Conservation (phyloP, 1,284 basidiomycete genomes). For the Phellinidium pouzarii region DNA sequence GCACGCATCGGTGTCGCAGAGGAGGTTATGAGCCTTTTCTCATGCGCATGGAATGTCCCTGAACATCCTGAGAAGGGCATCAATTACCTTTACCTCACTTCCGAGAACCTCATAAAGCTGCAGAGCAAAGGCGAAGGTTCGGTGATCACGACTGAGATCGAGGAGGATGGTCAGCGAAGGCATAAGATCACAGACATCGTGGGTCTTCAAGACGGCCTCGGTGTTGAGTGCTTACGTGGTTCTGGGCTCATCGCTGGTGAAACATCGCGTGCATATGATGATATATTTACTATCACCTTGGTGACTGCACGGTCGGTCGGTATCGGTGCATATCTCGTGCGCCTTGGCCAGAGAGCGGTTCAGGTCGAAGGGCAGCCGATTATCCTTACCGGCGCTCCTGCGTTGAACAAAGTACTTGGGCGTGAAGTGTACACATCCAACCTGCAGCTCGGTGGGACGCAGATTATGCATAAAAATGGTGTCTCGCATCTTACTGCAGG, state of each 20-base stretch:
- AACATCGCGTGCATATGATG: constrained; percentile 96
- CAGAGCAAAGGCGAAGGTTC: constrained; percentile 75
- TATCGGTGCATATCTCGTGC: constrained; percentile 98
- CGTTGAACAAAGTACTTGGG: constrained; percentile 98
- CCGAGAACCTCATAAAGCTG: constrained; percentile 77
- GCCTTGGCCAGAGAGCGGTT: constrained; percentile 95
- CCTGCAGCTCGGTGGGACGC: constrained; percentile 96
- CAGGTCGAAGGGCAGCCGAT: constrained; percentile 99
- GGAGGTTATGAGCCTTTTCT: constrained; percentile 86
- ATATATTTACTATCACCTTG: constrained; percentile 99
- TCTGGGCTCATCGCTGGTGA: constrained; percentile 99
- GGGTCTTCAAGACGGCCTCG: constrained; percentile 94
- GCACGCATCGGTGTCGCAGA: constrained; percentile 96
- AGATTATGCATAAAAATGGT: constrained; percentile 99
- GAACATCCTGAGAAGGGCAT: constrained; percentile 90
- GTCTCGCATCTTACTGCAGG: constrained; percentile 93
- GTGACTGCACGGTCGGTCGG: constrained; percentile 98
- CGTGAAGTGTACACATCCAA: constrained; percentile 99
- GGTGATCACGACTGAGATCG: constrained; percentile 79
- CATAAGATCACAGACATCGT: constrained; percentile 97
- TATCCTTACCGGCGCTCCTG: constrained; percentile 95
- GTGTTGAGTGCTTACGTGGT: constrained; percentile 93
- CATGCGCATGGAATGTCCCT: constrained; percentile 84
- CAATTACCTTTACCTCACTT: constrained; percentile 93
- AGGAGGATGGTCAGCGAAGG: constrained; percentile 80